Evolutionary conservation across 129 eudicot genomes (phyloP).

Genomic region (Oenanthe sinensis): DNA sequence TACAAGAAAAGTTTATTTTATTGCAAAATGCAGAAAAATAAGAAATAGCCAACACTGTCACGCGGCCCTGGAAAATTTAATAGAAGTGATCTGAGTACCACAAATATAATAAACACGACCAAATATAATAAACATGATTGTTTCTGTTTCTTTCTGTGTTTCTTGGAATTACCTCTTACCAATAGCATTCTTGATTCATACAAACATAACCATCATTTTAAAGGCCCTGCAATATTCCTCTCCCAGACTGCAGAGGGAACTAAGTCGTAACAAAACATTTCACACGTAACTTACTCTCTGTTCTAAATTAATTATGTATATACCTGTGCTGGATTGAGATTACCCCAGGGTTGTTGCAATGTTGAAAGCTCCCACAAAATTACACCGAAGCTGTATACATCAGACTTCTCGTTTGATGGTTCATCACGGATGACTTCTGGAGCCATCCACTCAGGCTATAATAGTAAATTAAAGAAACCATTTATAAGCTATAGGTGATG

Average conservation of each 20-base stretch:
- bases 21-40: background rate
- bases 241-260: background rate
- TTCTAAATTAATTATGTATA: conserved; percentile 12
- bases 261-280: background rate
- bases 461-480: background rate
- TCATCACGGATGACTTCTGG: conserved; percentile 94
- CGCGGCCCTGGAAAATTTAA: background rate
- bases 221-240: background rate
- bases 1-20: no score
- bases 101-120: background rate
- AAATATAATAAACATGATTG: background rate
- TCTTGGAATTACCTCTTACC: background rate
- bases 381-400: conserved; percentile 91
- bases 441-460: conserved; percentile 98
- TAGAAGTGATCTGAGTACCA: background rate
- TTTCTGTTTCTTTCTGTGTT: background rate
- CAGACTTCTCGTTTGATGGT: conserved; percentile 88
- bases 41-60: background rate
- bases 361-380: conserved; percentile 93
- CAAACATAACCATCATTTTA: background rate
- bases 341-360: conserved; percentile 85
- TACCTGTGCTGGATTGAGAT: conserved; percentile 80
- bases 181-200: background rate
- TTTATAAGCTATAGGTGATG: background rate
- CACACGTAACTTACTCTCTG: background rate